Evolutionary conservation across 495 filamentous ascomycete genomes (phyloP).

Genomic region (Entonaema liquescens): DNA sequence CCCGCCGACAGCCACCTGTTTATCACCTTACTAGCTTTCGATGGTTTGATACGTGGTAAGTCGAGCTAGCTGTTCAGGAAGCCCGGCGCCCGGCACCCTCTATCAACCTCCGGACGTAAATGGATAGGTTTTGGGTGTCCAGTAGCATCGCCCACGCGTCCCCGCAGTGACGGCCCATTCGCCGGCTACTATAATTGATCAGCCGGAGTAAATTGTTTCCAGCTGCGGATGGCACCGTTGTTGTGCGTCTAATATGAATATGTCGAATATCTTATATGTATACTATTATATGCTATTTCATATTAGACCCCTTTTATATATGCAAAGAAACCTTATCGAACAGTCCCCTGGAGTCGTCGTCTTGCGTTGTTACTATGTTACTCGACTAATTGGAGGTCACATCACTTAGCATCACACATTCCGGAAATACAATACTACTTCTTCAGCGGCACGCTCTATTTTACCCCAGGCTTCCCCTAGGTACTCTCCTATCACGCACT

Average conservation of each 20-base stretch:
- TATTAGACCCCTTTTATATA: slow-evolving; percentile 24
- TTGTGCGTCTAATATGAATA: slow-evolving; percentile 21
- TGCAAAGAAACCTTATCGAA: slow-evolving; percentile 41
- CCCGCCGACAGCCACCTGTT: slow-evolving; percentile 3
- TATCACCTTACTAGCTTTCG: neutral
- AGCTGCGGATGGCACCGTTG: slow-evolving; percentile 38
- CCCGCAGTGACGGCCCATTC: slow-evolving; percentile 40
- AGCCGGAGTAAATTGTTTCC: slow-evolving; percentile 34
- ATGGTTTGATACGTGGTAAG: neutral
- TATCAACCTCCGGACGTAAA: slow-evolving; percentile 16
- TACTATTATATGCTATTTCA: too few species aligned
- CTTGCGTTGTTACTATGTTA: slow-evolving; percentile 19
- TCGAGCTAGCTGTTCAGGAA: slow-evolving; percentile 1
- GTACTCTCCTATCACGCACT: slow-evolving; percentile 19
- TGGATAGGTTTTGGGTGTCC: slow-evolving; percentile 10
- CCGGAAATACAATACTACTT: slow-evolving; percentile 4
- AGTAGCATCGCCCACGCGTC: slow-evolving; percentile 30
- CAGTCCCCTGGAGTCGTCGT: slow-evolving; percentile 23
- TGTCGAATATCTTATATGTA: neutral
- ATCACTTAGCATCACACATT: slow-evolving; percentile 37
- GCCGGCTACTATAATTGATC: slow-evolving; percentile 34
- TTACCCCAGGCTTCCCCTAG: slow-evolving; percentile 12
- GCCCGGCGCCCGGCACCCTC: slow-evolving; percentile 17
- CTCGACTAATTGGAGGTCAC: slow-evolving; percentile 39
- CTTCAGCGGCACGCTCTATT: slow-evolving; percentile 18